Percentiles rank a stretch among this genome's conserved stretches.
Conservation (phyloP, 2,329 filamentous ascomycete species). For the Plectosphaerella plurivora region DNA sequence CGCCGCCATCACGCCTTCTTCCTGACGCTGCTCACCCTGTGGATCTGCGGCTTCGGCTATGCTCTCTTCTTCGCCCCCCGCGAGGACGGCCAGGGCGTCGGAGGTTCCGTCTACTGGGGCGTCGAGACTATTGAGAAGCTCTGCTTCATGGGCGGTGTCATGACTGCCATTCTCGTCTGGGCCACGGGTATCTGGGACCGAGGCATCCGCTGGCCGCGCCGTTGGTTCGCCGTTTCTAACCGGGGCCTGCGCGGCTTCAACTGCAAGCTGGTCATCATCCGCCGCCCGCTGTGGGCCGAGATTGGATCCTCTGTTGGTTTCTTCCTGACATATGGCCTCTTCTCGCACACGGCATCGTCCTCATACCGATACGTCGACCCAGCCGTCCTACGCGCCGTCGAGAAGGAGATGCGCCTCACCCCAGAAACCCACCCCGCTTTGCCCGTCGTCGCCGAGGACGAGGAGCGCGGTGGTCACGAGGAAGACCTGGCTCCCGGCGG, state of each 20-base stretch:
- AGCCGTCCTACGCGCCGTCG: constrained; percentile 52
- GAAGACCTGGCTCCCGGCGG: constrained; percentile 89
- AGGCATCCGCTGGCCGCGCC: constrained; percentile 87
- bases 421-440: constrained; percentile 35
- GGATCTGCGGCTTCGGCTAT: constrained; percentile 84
- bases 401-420: constrained; percentile 50
- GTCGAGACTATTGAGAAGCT: constrained; percentile 88
- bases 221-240: constrained; percentile 88
- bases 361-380: constrained; percentile 76
- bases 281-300: constrained; percentile 78
- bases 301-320: constrained; percentile 68
- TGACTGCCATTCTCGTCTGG: constrained; percentile 85
- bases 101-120: constrained; percentile 94
- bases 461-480: constrained; percentile 67
- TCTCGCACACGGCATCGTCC: constrained; percentile 63
- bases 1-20: constrained; percentile 93
- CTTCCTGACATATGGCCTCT: constrained; percentile 70
- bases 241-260: constrained; percentile 89
- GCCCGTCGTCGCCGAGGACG: constrained; percentile 41
- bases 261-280: constrained; percentile 88
- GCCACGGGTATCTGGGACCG: constrained; percentile 95
- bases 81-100: constrained; percentile 86
- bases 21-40: constrained; percentile 70
- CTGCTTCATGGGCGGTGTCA: constrained; percentile 83
- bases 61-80: constrained; percentile 92